phyloP scores from a whole-genome alignment of 345 rosid genomes.

The Rhodamnia rubescens region DNA sequence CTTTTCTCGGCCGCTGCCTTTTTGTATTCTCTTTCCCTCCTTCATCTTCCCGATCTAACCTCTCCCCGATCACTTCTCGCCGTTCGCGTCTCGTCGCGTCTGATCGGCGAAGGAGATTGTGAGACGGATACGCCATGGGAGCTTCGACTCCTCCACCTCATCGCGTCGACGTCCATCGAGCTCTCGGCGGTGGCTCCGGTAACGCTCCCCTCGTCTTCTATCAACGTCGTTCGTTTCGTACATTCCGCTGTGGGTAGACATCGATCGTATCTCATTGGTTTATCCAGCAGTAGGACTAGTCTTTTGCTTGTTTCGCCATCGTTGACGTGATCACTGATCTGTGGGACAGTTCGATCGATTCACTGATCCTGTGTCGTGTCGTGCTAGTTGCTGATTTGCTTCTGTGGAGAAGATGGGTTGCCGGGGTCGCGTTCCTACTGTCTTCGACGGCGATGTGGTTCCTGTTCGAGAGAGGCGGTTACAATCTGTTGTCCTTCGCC shows the following conservation, averaged over 20 bases:
- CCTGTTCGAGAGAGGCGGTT: conserved; percentile 68
- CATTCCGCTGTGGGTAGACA: background rate
- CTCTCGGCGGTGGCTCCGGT: conserved; percentile 79
- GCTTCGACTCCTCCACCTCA: conserved; percentile 26
- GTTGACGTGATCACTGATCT: background rate
- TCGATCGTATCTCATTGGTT: background rate
- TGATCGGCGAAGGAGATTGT: background rate
- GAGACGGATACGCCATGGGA: conserved; percentile 26
- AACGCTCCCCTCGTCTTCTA: background rate
- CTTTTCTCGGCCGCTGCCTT: background rate
- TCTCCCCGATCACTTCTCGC: background rate
- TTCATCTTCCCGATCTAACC: background rate
- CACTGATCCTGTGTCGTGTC: background rate
- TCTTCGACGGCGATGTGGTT: conserved; percentile 57
- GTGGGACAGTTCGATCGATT: background rate
- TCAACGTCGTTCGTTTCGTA: background rate
- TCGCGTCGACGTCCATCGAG: conserved; percentile 51
- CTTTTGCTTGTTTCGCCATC: background rate
- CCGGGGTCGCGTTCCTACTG: conserved; percentile 34
- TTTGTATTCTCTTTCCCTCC: background rate
- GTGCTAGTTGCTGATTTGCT: conserved; percentile 70
- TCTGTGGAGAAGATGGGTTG: conserved; percentile 62
- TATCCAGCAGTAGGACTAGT: background rate
- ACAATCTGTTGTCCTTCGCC: conserved; percentile 60
- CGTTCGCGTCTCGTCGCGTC: background rate